Evolutionary conservation across 2,329 filamentous ascomycete genomes (phyloP).

Genomic region (Fusarium sp.): DNA sequence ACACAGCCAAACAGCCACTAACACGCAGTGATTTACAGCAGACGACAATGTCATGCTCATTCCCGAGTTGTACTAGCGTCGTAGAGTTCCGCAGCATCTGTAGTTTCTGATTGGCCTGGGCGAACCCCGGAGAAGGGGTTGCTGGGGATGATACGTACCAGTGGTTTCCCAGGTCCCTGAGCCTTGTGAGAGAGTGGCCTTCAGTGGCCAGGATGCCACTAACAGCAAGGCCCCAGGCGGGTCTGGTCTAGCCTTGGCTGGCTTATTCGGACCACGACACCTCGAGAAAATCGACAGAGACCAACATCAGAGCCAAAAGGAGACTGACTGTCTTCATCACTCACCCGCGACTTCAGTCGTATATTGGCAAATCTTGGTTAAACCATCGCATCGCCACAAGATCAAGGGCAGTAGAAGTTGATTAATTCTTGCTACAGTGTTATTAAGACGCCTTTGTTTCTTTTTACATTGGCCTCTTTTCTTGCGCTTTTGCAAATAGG

Average conservation of each 20-base stretch:
- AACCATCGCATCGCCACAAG: constrained; percentile 17
- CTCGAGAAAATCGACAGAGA: constrained; percentile 52
- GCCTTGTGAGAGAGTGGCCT: constrained; percentile 29
- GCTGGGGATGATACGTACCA: constrained; percentile 42
- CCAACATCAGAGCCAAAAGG: constrained; percentile 50
- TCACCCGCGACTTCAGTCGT: constrained; percentile 39
- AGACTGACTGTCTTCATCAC: constrained; percentile 46
- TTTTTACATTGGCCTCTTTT: constrained; percentile 16
- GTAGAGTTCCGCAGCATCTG: constrained; percentile 6
- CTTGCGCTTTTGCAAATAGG: constrained; percentile 33
- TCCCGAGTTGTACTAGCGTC: constrained; percentile 39
- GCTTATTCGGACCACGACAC: constrained; percentile 56
- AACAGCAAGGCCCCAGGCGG: constrained; percentile 37
- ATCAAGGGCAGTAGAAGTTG: neutral
- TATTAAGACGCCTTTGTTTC: constrained; percentile 23
- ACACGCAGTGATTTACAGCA: constrained; percentile 38
- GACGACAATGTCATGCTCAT: constrained; percentile 39
- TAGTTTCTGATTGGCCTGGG: constrained; percentile 45
- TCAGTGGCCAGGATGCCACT: constrained; percentile 38
- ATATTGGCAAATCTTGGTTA: constrained; percentile 24
- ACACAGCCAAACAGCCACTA: constrained; percentile 33
- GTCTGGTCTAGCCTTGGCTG: constrained; percentile 38
- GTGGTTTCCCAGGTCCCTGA: constrained; percentile 17
- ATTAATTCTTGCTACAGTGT: constrained; percentile 3
- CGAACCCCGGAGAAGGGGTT: constrained; percentile 48